These are phyloP conservation scores for Gnomoniopsis sp. DNA, from an alignment of 2,329 filamentous ascomycete genomes.

Conservation along the genomic window DNA sequence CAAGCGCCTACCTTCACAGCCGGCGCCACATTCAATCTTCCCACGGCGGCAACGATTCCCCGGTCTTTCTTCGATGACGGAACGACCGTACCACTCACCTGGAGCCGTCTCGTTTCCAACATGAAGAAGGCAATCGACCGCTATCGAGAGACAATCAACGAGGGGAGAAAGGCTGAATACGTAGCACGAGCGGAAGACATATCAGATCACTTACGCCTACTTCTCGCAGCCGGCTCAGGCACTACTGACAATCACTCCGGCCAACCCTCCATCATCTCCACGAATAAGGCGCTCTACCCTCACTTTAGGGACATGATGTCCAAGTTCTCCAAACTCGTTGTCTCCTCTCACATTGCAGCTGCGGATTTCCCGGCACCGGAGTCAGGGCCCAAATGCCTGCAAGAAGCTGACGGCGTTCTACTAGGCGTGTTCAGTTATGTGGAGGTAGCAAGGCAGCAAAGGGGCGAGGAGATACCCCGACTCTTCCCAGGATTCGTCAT, in stretches of 20 bases:
- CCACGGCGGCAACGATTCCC: slow-evolving; percentile 61
- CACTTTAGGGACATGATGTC: slow-evolving; percentile 99
- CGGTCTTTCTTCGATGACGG: slow-evolving; percentile 89
- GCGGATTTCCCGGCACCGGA: slow-evolving; percentile 94
- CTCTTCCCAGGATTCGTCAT: slow-evolving; percentile 90
- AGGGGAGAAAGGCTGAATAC: slow-evolving; percentile 81
- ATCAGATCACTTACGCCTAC: slow-evolving; percentile 87
- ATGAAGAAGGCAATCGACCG: slow-evolving; percentile 89
- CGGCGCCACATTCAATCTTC: slow-evolving; percentile 53
- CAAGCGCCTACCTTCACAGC: slow-evolving; percentile 51
- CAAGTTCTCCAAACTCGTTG: slow-evolving; percentile 96
- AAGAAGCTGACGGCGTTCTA: slow-evolving; percentile 95
- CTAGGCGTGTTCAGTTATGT: slow-evolving; percentile 95
- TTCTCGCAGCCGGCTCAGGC: slow-evolving; percentile 92
- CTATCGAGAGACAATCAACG: slow-evolving; percentile 86
- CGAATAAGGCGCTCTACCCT: slow-evolving; percentile 93
- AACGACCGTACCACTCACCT: slow-evolving; percentile 75
- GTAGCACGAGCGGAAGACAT: slow-evolving; percentile 96
- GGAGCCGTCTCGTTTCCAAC: slow-evolving; percentile 85
- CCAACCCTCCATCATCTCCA: slow-evolving; percentile 98
- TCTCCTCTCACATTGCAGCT: slow-evolving; percentile 95
- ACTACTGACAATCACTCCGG: slow-evolving; percentile 99
- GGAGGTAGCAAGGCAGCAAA: slow-evolving; percentile 88
- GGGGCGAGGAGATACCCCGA: slow-evolving; percentile 89
- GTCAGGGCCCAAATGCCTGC: slow-evolving; percentile 89